Evolutionary conservation across 306 rosid genomes (phyloP).

Genomic region (Dryas drummondii): DNA sequence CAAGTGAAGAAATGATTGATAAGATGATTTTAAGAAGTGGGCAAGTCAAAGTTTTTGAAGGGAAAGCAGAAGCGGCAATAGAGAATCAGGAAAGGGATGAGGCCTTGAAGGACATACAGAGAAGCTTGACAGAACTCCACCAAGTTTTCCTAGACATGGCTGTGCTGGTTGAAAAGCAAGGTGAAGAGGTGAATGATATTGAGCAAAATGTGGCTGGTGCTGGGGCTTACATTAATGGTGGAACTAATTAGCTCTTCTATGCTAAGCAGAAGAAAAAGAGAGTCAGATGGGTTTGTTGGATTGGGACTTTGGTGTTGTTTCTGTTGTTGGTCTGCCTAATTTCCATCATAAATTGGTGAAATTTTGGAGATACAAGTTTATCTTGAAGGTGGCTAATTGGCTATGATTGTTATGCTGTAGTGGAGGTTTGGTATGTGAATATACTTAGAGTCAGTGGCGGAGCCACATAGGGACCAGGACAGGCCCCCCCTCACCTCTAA

Average conservation of each 20-base stretch:
- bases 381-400: background rate
- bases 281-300: slow-evolving; percentile 12
- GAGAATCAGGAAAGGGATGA: slow-evolving; percentile 27
- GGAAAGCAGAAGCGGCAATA: slow-evolving; percentile 10
- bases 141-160: slow-evolving; percentile 31
- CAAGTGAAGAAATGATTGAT: slow-evolving; percentile 24
- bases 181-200: slow-evolving; percentile 19
- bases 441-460: background rate
- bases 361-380: background rate
- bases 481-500: no score
- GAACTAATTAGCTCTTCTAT: slow-evolving; percentile 13
- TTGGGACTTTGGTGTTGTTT: slow-evolving; percentile 9
- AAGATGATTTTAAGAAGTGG: slow-evolving; percentile 16
- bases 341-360: slow-evolving; percentile 5
- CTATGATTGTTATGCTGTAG: background rate
- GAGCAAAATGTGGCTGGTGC: slow-evolving; percentile 20
- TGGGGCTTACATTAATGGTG: slow-evolving; percentile 14
- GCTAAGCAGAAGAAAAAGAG: slow-evolving; percentile 14
- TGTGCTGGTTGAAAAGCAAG: slow-evolving; percentile 24
- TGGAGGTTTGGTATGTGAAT: background rate
- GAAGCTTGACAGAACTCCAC: slow-evolving; percentile 25
- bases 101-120: slow-evolving; percentile 22
- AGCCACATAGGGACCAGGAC: no score
- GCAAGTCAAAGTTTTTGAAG: slow-evolving; percentile 18
- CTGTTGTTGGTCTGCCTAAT: slow-evolving; percentile 14